Evolutionary conservation across 2,329 filamentous ascomycete genomes (phyloP), one percentile per base, ranked within the genome.

Genomic region (Davidsoniella virescens): DNA sequence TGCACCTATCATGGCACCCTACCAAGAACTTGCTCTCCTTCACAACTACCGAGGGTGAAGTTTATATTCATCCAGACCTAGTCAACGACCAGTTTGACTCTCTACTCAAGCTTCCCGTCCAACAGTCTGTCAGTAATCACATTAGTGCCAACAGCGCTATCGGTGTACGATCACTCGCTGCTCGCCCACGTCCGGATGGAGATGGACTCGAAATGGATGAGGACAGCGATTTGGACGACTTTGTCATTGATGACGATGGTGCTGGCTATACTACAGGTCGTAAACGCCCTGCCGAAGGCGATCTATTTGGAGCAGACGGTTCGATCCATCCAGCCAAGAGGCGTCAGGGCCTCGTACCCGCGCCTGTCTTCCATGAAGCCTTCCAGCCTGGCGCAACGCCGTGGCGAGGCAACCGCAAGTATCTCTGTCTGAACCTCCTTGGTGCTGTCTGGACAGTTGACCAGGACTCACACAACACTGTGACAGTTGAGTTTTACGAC

Each of bases 401-500:
- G 0, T 98, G 92, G 93, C 79, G 87, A 55, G 92, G 92, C 1
- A 92, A 94, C 63, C 75, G 92, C 55, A 86, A 90, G 61, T 94
- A 98, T 61, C 73, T 98, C 1, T 94, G 87, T 60, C 75, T 96
- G 39, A 96, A 96, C 61, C 69, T 98, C 53, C 85, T 88, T 49
- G 92, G 93, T 1, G 92, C 93, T 60, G 85, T 95, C 7, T 98
- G 92, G 87, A 96, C 90, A 0, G 86, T 98, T 16, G 85, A 94
- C 57, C 92, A 98, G 64, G 88, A 95, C 60, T 84, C 83, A 0
- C 83, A 90, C 58, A 79, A 96, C 62, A 98, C 92, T 1, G 82
- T 98, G 9, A 95, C 88, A 0, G 88, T 96, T 2, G 92, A 96
- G 59, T 98, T 98, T 63, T 95, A 96, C 62, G 93, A 98, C 63